Evolutionary conservation across 768 basidiomycete genomes (phyloP), one percentile per base, ranked within the genome.

Genomic region (Lactarius hengduanensis): DNA sequence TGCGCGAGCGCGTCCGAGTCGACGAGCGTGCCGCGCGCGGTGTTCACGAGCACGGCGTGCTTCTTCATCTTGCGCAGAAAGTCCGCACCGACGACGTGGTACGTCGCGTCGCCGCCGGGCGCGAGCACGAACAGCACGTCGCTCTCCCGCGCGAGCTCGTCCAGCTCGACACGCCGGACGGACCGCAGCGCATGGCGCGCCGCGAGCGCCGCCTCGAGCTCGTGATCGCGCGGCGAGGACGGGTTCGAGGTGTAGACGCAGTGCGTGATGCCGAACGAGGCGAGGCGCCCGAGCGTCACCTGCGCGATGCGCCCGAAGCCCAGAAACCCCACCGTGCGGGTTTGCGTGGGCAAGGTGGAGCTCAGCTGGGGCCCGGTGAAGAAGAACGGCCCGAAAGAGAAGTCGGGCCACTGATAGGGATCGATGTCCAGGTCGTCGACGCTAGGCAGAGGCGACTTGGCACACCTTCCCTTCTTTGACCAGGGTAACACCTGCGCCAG

Each of bases 261-360:
- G 70, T 85, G 79, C 0, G 86, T 89, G 72, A 93, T 81, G 30
- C 90, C 94, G 74, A 98, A 98, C 0, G 91, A 86, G 11, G 91
- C 77, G 43, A 98, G 83, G 3, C 96, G 87, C 2, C 82, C 76
- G 50, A 96, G 83, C 0, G 90, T 91, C 26, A 89, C 89, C 72
- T 95, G 92, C 0, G 94, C 87, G 71, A 98, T 98, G 30, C 96
- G 86, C 7, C 96, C 96, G 71, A 98, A 98, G 15, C 97, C 97
- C 38, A 98, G 80, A 78, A 98, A 97, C 1, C 94, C 95, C 2
- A 88, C 85, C 1, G 88, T 96, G 53, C 88, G 86, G 9, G 74
- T 82, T 2, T 81, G 81, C 8, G 83, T 79, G 18, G 79, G 71
- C 2, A 73, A 64, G 1, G 82, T 81, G 0, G 86, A 77, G 76